Evolutionary conservation across 108 stramenopile species (phyloP).

Genomic region (Seminavis robusta): DNA sequence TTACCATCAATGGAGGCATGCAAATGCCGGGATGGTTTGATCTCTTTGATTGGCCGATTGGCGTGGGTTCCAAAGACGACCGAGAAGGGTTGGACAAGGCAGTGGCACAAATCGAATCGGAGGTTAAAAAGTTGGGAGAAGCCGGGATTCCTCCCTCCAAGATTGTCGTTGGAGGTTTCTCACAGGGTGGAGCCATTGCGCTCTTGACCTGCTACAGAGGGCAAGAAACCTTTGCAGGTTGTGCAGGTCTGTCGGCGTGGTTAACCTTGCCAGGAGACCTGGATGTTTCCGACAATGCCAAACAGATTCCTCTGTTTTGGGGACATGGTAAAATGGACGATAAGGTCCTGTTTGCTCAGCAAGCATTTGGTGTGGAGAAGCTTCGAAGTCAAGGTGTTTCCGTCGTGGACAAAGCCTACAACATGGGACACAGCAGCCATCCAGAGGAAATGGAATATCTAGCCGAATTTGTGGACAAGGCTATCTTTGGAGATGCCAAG

Average conservation of each 20-base stretch:
- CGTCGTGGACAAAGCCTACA: constrained; percentile 35
- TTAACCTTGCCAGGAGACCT: constrained; percentile 57
- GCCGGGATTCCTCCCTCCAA: constrained; percentile 54
- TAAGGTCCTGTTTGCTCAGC: constrained; percentile 82
- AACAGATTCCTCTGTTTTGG: constrained; percentile 73
- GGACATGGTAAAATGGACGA: constrained; percentile 79
- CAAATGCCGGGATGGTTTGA: constrained; percentile 91
- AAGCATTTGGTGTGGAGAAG: constrained; percentile 63
- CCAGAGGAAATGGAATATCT: constrained; percentile 65
- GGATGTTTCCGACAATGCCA: constrained; percentile 32
- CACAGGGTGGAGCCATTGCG: constrained; percentile 81
- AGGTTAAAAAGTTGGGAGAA: constrained; percentile 36
- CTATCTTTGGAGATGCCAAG: constrained; percentile 40
- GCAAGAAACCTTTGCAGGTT: constrained; percentile 57
- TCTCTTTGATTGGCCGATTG: constrained; percentile 86
- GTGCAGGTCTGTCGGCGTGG: constrained; percentile 72
- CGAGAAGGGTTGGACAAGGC: constrained; percentile 36
- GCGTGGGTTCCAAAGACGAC: constrained; percentile 61
- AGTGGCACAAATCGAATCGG: constrained; percentile 43
- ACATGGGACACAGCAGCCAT: constrained; percentile 73
- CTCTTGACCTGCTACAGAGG: constrained; percentile 53
- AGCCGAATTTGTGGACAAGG: constrained; percentile 65
- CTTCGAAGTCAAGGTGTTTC: constrained; percentile 33
- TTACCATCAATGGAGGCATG: constrained; percentile 80
- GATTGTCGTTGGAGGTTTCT: constrained; percentile 83